phyloP scores from a whole-genome alignment of 2,329 filamentous ascomycete genomes.

The Colletotrichum phormii region DNA sequence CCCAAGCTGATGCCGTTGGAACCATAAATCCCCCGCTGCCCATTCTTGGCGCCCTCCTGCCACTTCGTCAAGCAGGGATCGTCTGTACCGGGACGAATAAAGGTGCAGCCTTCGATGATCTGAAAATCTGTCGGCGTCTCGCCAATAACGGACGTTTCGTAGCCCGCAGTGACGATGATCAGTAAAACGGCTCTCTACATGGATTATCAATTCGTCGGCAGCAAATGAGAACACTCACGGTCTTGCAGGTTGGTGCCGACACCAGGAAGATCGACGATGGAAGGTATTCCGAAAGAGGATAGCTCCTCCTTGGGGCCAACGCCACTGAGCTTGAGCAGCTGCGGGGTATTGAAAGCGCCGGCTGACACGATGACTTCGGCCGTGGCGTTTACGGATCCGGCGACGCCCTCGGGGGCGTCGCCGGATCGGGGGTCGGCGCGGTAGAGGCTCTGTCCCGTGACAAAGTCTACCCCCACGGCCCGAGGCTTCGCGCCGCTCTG shows the following conservation, averaged over 20 bases:
- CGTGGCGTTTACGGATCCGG: slow-evolving; percentile 46
- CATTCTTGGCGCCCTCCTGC: slow-evolving; percentile 38
- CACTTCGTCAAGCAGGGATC: slow-evolving; percentile 52
- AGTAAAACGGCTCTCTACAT: not conserved
- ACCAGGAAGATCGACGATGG: slow-evolving; percentile 68
- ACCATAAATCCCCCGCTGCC: slow-evolving; percentile 45
- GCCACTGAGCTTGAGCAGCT: slow-evolving; percentile 59
- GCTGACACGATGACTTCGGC: slow-evolving; percentile 61
- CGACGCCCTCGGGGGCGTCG: slow-evolving; percentile 39
- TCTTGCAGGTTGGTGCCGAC: slow-evolving; percentile 66
- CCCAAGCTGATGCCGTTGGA: slow-evolving; percentile 48
- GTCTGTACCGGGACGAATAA: slow-evolving; percentile 39
- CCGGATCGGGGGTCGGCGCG: slow-evolving; percentile 53
- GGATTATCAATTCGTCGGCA: not conserved
- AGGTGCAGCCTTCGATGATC: slow-evolving; percentile 44
- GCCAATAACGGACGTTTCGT: slow-evolving; percentile 41
- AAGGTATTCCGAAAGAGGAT: slow-evolving; percentile 56
- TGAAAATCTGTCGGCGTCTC: slow-evolving; percentile 43
- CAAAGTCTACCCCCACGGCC: slow-evolving; percentile 56
- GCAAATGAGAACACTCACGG: slow-evolving; percentile 22
- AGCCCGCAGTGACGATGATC: slow-evolving; percentile 10
- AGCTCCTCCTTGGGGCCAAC: slow-evolving; percentile 56
- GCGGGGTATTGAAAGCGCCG: slow-evolving; percentile 59
- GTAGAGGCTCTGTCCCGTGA: slow-evolving; percentile 55
- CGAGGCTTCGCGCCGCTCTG: slow-evolving; percentile 48